phyloP scores from a whole-genome alignment of 768 basidiomycete genomes.

The Phylloporus sp. region DNA sequence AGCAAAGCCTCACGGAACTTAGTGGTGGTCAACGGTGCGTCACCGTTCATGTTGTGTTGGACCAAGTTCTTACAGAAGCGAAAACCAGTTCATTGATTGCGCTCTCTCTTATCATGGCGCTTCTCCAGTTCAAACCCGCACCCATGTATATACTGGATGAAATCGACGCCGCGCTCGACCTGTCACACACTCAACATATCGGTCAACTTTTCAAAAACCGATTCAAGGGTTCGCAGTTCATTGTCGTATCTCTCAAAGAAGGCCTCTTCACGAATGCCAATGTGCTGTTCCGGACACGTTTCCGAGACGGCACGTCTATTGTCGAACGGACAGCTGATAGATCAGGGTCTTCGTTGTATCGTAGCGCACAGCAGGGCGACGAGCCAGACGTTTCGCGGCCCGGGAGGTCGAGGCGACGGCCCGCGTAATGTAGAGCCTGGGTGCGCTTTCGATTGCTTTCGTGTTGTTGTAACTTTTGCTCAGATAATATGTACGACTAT shows the following conservation, averaged over 20 bases:
- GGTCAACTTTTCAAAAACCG: conserved; percentile 96
- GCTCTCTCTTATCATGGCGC: conserved; percentile 95
- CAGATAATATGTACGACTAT: conserved; percentile 3
- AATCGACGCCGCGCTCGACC: conserved; percentile 94
- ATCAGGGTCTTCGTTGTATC: conserved; percentile 45
- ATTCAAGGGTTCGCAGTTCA: conserved; percentile 97
- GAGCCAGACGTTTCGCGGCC: conserved; percentile 9
- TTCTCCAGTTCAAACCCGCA: conserved; percentile 98
- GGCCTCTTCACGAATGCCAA: conserved; percentile 98
- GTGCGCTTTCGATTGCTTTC: neutral
- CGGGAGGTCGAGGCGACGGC: conserved; percentile 20
- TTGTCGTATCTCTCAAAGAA: conserved; percentile 95
- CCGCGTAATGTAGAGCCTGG: neutral
- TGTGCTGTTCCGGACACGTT: conserved; percentile 87
- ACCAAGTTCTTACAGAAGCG: conserved; percentile 1
- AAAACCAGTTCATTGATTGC: conserved; percentile 84
- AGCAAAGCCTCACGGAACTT: conserved; percentile 93
- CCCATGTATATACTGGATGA: conserved; percentile 99
- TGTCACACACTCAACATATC: conserved; percentile 96
- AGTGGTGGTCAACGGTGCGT: conserved; percentile 93
- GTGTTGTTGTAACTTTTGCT: neutral
- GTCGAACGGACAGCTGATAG: conserved; percentile 77
- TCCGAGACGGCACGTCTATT: conserved; percentile 89
- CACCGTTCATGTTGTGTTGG: neutral
- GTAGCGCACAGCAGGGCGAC: conserved; percentile 9